Evolutionary conservation across 305 asterid genomes (phyloP).

Genomic region (Vinca major): DNA sequence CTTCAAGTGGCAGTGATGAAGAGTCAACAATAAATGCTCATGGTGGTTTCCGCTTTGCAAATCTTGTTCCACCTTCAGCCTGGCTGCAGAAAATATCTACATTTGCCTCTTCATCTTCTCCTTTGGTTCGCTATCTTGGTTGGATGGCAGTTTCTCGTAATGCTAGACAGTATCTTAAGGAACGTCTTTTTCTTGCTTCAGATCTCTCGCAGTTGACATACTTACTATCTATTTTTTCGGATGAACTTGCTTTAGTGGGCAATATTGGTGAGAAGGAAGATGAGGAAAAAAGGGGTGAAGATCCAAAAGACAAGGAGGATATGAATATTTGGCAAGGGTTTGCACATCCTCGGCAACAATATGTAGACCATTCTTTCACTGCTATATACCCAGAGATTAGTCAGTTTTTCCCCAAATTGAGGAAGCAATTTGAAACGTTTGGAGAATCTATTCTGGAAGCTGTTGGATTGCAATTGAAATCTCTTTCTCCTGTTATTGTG

Average conservation of each 20-base stretch:
- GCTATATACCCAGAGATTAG: constrained; percentile 59
- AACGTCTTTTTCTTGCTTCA: constrained; percentile 82
- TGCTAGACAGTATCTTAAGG: constrained; percentile 73
- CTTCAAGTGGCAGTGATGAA: constrained; percentile 84
- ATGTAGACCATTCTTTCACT: constrained; percentile 46
- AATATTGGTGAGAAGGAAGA: constrained; percentile 42
- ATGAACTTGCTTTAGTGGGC: constrained; percentile 71
- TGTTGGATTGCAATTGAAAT: constrained; percentile 84
- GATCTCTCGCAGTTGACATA: constrained; percentile 68
- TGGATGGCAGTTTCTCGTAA: constrained; percentile 97
- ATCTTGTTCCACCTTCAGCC: constrained; percentile 66
- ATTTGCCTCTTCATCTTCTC: constrained; percentile 65
- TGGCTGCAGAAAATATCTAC: constrained; percentile 77
- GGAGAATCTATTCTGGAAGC: constrained; percentile 90
- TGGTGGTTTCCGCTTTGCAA: constrained; percentile 69
- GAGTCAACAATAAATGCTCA: constrained; percentile 43
- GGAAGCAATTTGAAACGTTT: constrained; percentile 70
- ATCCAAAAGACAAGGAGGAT: constrained; percentile 25
- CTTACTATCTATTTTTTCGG: constrained; percentile 70
- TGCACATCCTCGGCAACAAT: constrained; percentile 32
- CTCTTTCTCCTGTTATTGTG: constrained; percentile 58
- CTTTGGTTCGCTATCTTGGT: constrained; percentile 76
- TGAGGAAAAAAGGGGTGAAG: constrained; percentile 27
- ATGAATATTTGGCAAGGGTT: constrained; percentile 26
- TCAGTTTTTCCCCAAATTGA: constrained; percentile 72